Base-by-base conservation (phyloP, 2,329 filamentous ascomycete genomes). In the Ceratocystis lukuohia region DNA sequence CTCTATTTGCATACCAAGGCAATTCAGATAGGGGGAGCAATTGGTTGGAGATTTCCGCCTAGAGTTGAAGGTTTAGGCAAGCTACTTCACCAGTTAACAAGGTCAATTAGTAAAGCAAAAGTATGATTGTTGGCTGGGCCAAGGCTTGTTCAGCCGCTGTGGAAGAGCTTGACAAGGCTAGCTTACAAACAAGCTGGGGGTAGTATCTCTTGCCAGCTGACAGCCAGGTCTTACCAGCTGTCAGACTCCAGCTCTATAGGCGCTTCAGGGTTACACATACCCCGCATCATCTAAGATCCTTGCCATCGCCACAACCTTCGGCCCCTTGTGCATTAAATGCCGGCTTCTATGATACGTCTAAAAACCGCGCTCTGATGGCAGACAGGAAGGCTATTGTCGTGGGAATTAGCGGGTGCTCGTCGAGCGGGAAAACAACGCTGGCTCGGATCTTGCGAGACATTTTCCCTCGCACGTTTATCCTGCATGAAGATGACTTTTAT, bases 401-500 rank as follows among this genome's bases (percentile, higher is more conserved):
- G 65, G 91, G 86, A 68, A 85, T 97, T 67, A 95, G 90, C 48
- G 94, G 94, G 66, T 90, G 89, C 70, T 96, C 93, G 1, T 96
- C 89, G 2, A 93, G 89, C 71, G 94, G 94, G 68, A 99, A 99
- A 79, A 97, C 94, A 1, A 97, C 94, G 1, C 83, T 99, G 15
- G 89, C 91, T 22, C 84, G 93, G 1, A 81, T 96, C 12, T 80
- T 99, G 20, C 86, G 91, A 67, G 85, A 89, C 73, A 86, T 96
- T 70, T 91, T 96, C 72, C 86, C 86, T 7, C 79, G 81, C 70
- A 81, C 85, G 17, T 93, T 91, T 72, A 89, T 97, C 72, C 81
- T 99, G 25, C 94, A 99, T 74, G 86, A 96, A 74, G 94, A 99
- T 77, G 94, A 99, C 76, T 99, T 97, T 74, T 99, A 96, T 78